Evolutionary conservation across 768 basidiomycete genomes (phyloP).

Genomic region (Mrakia blollopis): DNA sequence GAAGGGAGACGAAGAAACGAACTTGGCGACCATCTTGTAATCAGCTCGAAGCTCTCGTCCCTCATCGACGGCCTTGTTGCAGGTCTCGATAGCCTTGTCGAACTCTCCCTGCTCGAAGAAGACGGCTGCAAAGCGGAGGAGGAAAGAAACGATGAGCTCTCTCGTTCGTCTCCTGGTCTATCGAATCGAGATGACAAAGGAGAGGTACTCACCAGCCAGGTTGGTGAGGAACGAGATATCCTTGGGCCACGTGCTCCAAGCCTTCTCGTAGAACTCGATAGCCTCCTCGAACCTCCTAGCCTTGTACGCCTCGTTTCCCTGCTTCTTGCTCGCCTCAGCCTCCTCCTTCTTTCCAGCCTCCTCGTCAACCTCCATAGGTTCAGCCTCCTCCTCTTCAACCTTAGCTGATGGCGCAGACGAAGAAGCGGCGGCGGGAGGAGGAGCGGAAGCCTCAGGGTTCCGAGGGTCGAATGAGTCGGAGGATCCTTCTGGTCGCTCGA

Average conservation of each 20-base stretch:
- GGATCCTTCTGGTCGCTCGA: slow-evolving; percentile 76
- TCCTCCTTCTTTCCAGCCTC: slow-evolving; percentile 70
- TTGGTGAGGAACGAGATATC: slow-evolving; percentile 93
- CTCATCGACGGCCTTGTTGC: slow-evolving; percentile 94
- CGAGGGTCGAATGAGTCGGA: slow-evolving; percentile 52
- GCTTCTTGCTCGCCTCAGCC: slow-evolving; percentile 72
- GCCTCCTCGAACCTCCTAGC: slow-evolving; percentile 75
- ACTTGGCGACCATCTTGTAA: slow-evolving; percentile 89
- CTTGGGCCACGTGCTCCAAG: slow-evolving; percentile 90
- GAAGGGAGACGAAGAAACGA: neutral
- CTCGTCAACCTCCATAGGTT: slow-evolving; percentile 51
- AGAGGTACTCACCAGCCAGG: slow-evolving; percentile 56
- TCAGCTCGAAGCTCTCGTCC: slow-evolving; percentile 86
- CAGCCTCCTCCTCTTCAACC: slow-evolving; percentile 36
- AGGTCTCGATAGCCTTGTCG: slow-evolving; percentile 81
- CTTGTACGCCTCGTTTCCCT: slow-evolving; percentile 78
- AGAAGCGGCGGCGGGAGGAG: slow-evolving; percentile 17
- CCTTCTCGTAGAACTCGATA: slow-evolving; percentile 67
- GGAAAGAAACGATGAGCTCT: slow-evolving; percentile 2
- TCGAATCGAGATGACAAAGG: neutral
- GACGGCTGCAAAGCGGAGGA: slow-evolving; percentile 55
- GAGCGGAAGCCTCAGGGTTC: slow-evolving; percentile 28
- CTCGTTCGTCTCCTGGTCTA: neutral
- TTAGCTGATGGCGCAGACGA: slow-evolving; percentile 18
- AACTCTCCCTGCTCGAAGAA: slow-evolving; percentile 92